Evolutionary conservation across 2,329 filamentous ascomycete genomes (phyloP).

Genomic region (Zopfia rhizophila): DNA sequence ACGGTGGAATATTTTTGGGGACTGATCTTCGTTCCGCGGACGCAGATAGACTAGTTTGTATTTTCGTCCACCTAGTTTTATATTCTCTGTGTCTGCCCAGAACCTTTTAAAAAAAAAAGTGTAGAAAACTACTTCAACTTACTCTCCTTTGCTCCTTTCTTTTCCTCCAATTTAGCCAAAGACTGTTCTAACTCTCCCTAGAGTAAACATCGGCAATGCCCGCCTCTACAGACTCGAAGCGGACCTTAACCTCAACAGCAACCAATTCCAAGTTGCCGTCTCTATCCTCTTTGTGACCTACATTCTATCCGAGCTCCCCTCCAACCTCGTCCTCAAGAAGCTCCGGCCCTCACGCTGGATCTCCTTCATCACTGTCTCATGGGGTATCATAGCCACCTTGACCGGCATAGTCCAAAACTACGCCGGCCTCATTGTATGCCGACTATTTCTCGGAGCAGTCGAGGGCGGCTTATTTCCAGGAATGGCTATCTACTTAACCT

Average conservation of each 20-base stretch:
- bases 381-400: conserved; percentile 74
- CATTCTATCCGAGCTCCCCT: conserved; percentile 57
- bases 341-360: conserved; percentile 60
- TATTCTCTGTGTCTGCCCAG: not conserved
- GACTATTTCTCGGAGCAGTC: conserved; percentile 73
- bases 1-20: too few relatives aligned
- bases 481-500: conserved; percentile 74
- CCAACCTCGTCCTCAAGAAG: conserved; percentile 59
- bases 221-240: conserved; percentile 70
- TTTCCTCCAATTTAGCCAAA: not conserved
- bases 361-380: conserved; percentile 68
- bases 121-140: not conserved
- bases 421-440: conserved; percentile 72
- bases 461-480: conserved; percentile 79
- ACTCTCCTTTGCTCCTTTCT: not conserved
- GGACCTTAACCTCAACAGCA: conserved; percentile 69
- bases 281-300: conserved; percentile 59
- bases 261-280: conserved; percentile 71
- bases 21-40: too few relatives aligned
- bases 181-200: conserved; percentile 25
- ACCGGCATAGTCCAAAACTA: conserved; percentile 75
- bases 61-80: not conserved
- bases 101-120: too few relatives aligned
- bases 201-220: conserved; percentile 78
- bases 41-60: too few relatives aligned